phyloP scores from a whole-genome alignment of 129 eudicot genomes.

The Saussurea involucrata region DNA sequence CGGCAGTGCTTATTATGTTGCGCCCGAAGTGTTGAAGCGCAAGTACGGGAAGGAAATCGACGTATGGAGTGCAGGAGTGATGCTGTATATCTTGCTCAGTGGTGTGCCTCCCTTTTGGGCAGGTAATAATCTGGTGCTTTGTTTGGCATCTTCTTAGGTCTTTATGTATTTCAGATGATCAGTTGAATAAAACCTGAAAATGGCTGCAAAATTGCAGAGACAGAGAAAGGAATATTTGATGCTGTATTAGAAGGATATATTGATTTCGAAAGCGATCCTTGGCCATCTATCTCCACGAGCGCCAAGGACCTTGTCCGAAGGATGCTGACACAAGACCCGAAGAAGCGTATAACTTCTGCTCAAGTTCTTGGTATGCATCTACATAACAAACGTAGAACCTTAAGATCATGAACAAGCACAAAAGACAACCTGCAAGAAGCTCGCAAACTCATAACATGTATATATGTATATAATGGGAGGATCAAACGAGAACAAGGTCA shows the following conservation, averaged over 20 bases:
- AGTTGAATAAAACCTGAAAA: neutral
- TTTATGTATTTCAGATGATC: neutral
- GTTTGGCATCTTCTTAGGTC: neutral
- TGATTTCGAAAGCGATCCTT: conserved; percentile 71
- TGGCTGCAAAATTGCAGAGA: conserved; percentile 37
- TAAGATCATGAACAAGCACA: neutral
- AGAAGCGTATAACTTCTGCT: conserved; percentile 72
- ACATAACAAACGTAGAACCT: neutral
- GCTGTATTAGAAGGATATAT: conserved; percentile 65
- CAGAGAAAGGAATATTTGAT: conserved; percentile 81
- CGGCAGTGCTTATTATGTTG: conserved; percentile 90
- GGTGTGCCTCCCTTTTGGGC: conserved; percentile 99
- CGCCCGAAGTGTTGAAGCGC: conserved; percentile 82
- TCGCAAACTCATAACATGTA: neutral
- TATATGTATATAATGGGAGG: neutral
- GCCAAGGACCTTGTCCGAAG: conserved; percentile 81
- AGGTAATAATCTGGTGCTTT: conserved; percentile 49
- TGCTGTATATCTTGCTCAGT: conserved; percentile 77
- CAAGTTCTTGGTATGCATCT: conserved; percentile 73
- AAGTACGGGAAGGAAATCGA: conserved; percentile 82
- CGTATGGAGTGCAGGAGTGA: conserved; percentile 92
- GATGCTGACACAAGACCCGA: conserved; percentile 79
- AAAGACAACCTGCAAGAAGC: neutral
- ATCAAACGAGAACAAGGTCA: too few species aligned
- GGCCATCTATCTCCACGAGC: conserved; percentile 79